Conservation (phyloP, 805 yeast genomes). For the Cyberlindnera amylophila region DNA sequence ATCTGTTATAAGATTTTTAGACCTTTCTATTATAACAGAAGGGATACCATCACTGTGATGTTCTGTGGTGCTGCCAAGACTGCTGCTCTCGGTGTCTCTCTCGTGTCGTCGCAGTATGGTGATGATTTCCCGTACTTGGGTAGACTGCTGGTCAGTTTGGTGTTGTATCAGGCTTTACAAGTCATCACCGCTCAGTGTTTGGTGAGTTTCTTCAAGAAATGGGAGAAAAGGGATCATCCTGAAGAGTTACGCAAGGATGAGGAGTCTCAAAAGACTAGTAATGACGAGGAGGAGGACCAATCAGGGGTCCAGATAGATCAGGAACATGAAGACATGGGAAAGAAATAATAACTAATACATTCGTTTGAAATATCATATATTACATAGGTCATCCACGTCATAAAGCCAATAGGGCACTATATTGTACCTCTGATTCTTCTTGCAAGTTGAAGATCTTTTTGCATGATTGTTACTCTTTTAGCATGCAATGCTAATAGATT, state of each 20-base stretch:
- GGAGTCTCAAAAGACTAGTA: conserved; percentile 15
- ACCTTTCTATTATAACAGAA: conserved; percentile 68
- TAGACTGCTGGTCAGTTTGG: conserved; percentile 72
- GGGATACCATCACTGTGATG: conserved; percentile 76
- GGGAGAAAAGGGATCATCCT: conserved; percentile 41
- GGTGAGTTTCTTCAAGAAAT: conserved; percentile 60
- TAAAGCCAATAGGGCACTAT: not conserved
- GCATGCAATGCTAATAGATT: conserved; percentile 77
- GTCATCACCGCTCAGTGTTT: conserved; percentile 76
- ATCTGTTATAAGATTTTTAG: conserved; percentile 35
- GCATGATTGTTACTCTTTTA: conserved; percentile 81
- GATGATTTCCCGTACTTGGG: conserved; percentile 58
- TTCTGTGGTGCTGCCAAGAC: conserved; percentile 92
- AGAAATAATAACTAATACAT: not conserved
- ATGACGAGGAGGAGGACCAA: conserved; percentile 2
- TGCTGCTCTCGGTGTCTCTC: conserved; percentile 85
- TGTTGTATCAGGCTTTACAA: conserved; percentile 83
- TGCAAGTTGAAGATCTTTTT: conserved; percentile 76
- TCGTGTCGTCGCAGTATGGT: conserved; percentile 79
- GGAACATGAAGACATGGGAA: not conserved
- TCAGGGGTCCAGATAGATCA: not conserved
- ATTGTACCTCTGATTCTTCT: conserved; percentile 63
- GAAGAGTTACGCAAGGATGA: conserved; percentile 17
- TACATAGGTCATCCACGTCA: not conserved
- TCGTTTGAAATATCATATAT: not conserved